These are phyloP conservation scores for Leishmania lainsoni DNA, from an alignment of 208 protist genomes.

Conservation along the genomic window DNA sequence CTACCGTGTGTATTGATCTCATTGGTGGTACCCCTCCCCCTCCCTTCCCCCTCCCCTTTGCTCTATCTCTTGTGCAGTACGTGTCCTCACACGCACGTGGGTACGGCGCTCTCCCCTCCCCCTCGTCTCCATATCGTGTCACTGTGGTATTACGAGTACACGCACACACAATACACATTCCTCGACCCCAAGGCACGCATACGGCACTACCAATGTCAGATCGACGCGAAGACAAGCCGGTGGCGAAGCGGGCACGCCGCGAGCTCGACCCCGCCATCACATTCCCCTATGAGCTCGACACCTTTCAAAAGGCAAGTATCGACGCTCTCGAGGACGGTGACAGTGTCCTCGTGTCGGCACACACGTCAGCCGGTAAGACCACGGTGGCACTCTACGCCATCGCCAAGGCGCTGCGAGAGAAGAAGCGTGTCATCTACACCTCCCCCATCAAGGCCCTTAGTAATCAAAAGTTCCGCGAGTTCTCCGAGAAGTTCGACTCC, in stretches of 20 bases:
- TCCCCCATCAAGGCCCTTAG: conserved; percentile 99
- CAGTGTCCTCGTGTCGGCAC: conserved; percentile 99
- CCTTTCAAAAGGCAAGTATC: conserved; percentile 95
- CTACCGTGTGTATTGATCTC: not conserved
- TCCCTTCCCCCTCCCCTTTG: not conserved
- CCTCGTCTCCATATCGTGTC: not conserved
- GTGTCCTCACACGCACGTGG: conserved; percentile 1
- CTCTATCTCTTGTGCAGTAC: not conserved
- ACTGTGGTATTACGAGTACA: not conserved
- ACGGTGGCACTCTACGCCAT: conserved; percentile 99
- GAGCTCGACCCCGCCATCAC: conserved; percentile 86
- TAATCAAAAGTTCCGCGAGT: conserved; percentile 99
- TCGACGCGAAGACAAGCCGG: conserved; percentile 31
- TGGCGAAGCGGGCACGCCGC: conserved; percentile 58
- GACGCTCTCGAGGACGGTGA: conserved; percentile 96
- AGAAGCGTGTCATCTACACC: conserved; percentile 99
- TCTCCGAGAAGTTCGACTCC: conserved; percentile 96
- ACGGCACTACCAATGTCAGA: conserved; percentile 14
- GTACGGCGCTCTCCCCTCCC: not conserved
- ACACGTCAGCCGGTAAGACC: conserved; percentile 99
- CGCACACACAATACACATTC: not conserved
- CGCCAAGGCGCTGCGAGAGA: conserved; percentile 96
- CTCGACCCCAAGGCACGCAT: not conserved
- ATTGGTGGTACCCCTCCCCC: not conserved
- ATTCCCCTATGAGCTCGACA: conserved; percentile 96